Conservation (phyloP, 768 basidiomycete species). For the Amanita polypyramis region DNA sequence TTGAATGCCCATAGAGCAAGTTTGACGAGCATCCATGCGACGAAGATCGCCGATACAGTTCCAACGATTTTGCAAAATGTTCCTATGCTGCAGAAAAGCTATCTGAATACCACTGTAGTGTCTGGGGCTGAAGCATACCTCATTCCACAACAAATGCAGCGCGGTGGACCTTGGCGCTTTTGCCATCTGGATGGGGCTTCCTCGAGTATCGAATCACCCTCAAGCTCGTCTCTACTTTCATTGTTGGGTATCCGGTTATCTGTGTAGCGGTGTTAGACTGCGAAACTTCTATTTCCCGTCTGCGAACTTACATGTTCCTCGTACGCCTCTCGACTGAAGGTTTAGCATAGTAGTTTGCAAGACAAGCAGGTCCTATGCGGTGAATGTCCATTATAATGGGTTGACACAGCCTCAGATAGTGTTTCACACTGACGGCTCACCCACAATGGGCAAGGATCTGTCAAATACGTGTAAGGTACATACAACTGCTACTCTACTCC, state of each 20-base stretch:
- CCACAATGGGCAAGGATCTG: too few species aligned
- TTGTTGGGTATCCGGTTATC: neutral
- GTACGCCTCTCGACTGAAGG: too few species aligned
- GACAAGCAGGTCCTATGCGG: too few species aligned
- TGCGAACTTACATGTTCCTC: too few species aligned
- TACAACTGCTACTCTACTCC: neutral
- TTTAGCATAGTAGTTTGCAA: too few species aligned
- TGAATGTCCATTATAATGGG: too few species aligned
- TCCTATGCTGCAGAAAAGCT: neutral
- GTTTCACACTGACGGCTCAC: too few species aligned
- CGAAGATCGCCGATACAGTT: neutral
- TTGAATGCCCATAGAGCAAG: constrained; percentile 40
- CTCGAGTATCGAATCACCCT: neutral
- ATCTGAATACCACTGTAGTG: neutral
- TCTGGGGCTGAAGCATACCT: neutral
- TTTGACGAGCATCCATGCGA: neutral
- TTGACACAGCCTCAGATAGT: too few species aligned
- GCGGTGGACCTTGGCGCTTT: neutral
- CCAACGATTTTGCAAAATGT: constrained; percentile 16
- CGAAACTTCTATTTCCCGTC: too few species aligned
- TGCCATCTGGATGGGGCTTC: neutral
- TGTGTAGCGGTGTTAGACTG: neutral
- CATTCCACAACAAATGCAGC: neutral
- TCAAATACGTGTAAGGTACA: too few species aligned
- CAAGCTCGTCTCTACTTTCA: neutral